A percentile compares a stretch with the other conserved stretches of the same genome.
Evolutionary conservation across 2,329 filamentous ascomycete genomes (phyloP).

Genomic region (Ascosphaera aggregata): DNA sequence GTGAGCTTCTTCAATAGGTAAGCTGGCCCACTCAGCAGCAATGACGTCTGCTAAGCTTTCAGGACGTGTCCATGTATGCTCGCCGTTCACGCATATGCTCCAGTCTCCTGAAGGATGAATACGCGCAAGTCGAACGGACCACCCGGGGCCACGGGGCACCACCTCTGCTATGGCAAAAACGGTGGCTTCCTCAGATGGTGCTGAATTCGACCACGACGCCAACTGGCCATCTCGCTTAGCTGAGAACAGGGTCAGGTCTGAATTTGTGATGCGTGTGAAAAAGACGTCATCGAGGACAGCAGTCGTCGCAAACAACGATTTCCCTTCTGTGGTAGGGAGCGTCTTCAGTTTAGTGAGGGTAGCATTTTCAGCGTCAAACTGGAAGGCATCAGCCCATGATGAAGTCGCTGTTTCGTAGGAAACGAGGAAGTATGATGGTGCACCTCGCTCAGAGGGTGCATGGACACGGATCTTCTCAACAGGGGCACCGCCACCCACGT

Average conservation of each 20-base stretch:
- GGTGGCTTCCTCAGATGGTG: constrained; percentile 22
- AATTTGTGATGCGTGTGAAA: constrained; percentile 59
- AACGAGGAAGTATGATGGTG: constrained; percentile 62
- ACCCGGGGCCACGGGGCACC: constrained; percentile 45
- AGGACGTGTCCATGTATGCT: constrained; percentile 52
- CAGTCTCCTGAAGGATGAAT: constrained; percentile 47
- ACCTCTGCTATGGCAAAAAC: constrained; percentile 62
- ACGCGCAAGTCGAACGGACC: constrained; percentile 56
- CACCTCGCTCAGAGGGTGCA: constrained; percentile 47
- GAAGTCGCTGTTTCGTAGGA: constrained; percentile 47
- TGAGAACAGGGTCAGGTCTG: constrained; percentile 50
- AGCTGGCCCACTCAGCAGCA: constrained; percentile 58
- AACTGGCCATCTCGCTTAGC: constrained; percentile 56
- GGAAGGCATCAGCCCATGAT: constrained; percentile 70
- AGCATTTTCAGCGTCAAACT: constrained; percentile 48
- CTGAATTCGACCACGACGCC: constrained; percentile 44
- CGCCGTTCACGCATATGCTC: constrained; percentile 64
- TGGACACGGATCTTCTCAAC: constrained; percentile 41
- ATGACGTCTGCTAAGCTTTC: constrained; percentile 66
- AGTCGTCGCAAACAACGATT: constrained; percentile 57
- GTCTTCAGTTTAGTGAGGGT: constrained; percentile 57
- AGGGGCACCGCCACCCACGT: constrained; percentile 15
- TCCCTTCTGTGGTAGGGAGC: constrained; percentile 45
- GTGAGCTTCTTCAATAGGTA: constrained; percentile 48
- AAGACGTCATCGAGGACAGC: constrained; percentile 62